These are phyloP conservation scores for Astrephomene gubernaculifera DNA, from an alignment of 139 green algal genomes.

Conservation along the genomic window DNA sequence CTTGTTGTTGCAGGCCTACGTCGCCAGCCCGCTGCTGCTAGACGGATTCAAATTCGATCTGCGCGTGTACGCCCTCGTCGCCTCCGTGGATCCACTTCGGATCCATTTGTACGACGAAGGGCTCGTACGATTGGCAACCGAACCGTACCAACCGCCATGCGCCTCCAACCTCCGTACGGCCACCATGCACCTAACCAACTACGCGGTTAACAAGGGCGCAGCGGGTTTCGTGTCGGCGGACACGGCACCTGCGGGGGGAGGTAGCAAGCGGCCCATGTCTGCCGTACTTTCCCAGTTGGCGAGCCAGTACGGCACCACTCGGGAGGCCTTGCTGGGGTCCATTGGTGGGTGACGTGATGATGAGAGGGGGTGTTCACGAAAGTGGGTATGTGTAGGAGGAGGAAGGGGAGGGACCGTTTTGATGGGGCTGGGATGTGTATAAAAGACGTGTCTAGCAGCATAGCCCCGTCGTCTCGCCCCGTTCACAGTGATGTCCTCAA, in stretches of 20 bases:
- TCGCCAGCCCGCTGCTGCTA: slow-evolving; percentile 68
- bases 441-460: too few species aligned
- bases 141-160: slow-evolving; percentile 70
- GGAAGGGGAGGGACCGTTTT: too few species aligned
- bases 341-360: slow-evolving; percentile 26
- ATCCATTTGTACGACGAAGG: slow-evolving; percentile 79
- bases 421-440: too few species aligned
- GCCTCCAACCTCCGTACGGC: slow-evolving; percentile 62
- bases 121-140: slow-evolving; percentile 77
- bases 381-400: background rate
- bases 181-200: slow-evolving; percentile 71
- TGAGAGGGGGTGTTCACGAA: background rate
- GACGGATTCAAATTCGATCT: slow-evolving; percentile 81
- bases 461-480: too few species aligned
- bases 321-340: slow-evolving; percentile 11
- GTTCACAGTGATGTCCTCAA: too few species aligned
- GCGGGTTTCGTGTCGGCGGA: slow-evolving; percentile 9
- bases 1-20: slow-evolving; percentile 74
- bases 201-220: slow-evolving; percentile 58
- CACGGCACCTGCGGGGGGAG: slow-evolving; percentile 7
- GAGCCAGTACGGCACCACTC: background rate
- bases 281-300: slow-evolving; percentile 30
- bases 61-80: slow-evolving; percentile 73
- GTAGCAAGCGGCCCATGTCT: slow-evolving; percentile 25
- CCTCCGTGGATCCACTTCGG: slow-evolving; percentile 71